Percentiles rank a stretch among this genome's conserved stretches.
Conservation (phyloP, 305 asterid genomes). For the Solanum hybrid region DNA sequence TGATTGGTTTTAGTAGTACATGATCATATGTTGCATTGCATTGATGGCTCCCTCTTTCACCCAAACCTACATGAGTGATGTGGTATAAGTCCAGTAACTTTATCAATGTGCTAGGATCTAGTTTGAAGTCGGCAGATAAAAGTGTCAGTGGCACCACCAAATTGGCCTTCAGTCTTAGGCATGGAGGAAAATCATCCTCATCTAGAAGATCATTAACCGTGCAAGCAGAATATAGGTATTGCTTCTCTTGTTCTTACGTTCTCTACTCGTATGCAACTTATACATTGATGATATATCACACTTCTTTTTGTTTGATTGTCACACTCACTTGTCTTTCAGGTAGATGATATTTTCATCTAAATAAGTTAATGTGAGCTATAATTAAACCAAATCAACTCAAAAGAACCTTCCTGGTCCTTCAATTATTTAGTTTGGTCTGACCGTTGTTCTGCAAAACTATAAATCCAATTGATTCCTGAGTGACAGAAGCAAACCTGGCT, state of each 20-base stretch:
- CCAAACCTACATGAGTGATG: not conserved
- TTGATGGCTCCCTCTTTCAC: not conserved
- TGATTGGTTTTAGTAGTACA: not conserved
- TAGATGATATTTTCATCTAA: not conserved
- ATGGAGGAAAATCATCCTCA: slow-evolving; percentile 30
- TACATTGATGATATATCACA: not conserved
- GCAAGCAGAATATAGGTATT: slow-evolving; percentile 60
- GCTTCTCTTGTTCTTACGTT: not conserved
- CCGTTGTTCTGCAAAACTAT: not conserved
- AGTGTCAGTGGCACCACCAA: slow-evolving; percentile 19
- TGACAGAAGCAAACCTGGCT: not conserved
- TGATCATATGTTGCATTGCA: not conserved
- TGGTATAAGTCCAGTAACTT: not conserved
- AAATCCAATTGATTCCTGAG: not conserved
- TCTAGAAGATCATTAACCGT: slow-evolving; percentile 37
- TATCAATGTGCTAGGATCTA: slow-evolving; percentile 26
- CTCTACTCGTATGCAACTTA: not conserved
- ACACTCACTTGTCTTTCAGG: not conserved
- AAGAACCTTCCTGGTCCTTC: not conserved
- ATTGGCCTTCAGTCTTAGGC: slow-evolving; percentile 36
- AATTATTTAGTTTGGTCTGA: not conserved
- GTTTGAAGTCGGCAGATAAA: slow-evolving; percentile 40
- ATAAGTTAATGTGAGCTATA: not conserved
- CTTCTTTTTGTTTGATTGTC: not conserved
- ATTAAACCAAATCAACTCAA: not conserved